Base-by-base conservation (phyloP, 306 rosid species). In the Dalbergia cochinchinensis region DNA sequence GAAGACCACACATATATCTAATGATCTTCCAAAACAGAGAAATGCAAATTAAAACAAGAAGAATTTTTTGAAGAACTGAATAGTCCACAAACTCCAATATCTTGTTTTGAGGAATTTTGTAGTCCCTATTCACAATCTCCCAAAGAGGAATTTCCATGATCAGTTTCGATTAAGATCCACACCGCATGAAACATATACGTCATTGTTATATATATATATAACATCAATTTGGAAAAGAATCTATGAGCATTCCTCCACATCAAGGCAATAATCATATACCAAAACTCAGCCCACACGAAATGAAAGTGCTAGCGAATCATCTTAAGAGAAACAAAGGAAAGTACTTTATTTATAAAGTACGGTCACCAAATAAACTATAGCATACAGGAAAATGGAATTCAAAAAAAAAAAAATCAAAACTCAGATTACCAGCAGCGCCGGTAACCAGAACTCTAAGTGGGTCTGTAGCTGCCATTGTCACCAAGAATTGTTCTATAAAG, bases 1-100 rank as follows among this genome's bases (percentile, higher is more conserved):
- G 74, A 84, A 95, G 92, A 77, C 90, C 82, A 80, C 85, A 89
- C 96, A 95, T 90, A 55, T 89, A 67, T 73, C 71, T 89, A 48
- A 86, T 73, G 45, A 92, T 90, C 85, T 83, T 92, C 94, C 96
- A 88, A 79, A 90, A 90, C 81, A 95, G 79, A 79, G 80, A 77
- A 7, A 74, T 11, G 42, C 89, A 75, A 53, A 91, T 61, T 12
- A 80, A 84, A 83, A 89, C 88, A 64, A 87, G 34, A 64, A 85
- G 11, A 81, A 78, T 3, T 87, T 90, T 92, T 41, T 84, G 83
- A 81, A 90, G 20, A 82, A 86, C 55, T 74, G 73, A 47, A 8
- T 82, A 14, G 47, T 90, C 89, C 78, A 74, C 74, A 63, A 6
- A 15, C 60, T n/a, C 20, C 60, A 4, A 16, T n/a, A 54, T 82